These are phyloP conservation scores for Inga laurina DNA, from an alignment of 306 rosid species.

Conservation along the genomic window DNA sequence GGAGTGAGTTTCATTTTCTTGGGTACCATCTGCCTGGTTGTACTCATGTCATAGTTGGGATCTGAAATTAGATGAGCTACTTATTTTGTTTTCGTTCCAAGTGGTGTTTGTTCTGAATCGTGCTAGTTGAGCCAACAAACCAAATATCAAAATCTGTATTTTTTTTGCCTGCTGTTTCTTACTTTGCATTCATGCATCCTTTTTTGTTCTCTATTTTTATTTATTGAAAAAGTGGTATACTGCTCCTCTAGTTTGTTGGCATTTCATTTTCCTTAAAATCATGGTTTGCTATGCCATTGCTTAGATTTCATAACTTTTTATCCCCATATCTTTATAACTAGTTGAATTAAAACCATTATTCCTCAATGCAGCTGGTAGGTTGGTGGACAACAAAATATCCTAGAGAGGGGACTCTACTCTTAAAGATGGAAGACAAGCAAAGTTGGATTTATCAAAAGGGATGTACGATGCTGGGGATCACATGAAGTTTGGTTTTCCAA, in stretches of 20 bases:
- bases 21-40: neutral
- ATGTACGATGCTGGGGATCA: constrained; percentile 97
- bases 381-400: constrained; percentile 61
- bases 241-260: neutral
- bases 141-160: neutral
- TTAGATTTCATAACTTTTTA: neutral
- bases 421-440: constrained; percentile 70
- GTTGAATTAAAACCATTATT: constrained; percentile 22
- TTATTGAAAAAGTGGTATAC: neutral
- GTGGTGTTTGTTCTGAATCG: neutral
- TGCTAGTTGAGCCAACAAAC: neutral
- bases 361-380: constrained; percentile 68
- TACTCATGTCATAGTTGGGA: neutral
- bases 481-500: constrained; percentile 91
- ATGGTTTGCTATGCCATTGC: neutral
- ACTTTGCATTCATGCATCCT: neutral
- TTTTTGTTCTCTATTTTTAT: neutral
- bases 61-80: constrained; percentile 8
- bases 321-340: neutral
- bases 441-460: constrained; percentile 82
- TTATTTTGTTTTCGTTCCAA: neutral
- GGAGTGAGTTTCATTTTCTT: neutral
- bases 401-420: constrained; percentile 97
- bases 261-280: neutral
- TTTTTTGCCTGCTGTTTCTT: neutral